Evolutionary conservation across 176 grass and related monocot species (phyloP).

Genomic region (Phoenix dactylifera): DNA sequence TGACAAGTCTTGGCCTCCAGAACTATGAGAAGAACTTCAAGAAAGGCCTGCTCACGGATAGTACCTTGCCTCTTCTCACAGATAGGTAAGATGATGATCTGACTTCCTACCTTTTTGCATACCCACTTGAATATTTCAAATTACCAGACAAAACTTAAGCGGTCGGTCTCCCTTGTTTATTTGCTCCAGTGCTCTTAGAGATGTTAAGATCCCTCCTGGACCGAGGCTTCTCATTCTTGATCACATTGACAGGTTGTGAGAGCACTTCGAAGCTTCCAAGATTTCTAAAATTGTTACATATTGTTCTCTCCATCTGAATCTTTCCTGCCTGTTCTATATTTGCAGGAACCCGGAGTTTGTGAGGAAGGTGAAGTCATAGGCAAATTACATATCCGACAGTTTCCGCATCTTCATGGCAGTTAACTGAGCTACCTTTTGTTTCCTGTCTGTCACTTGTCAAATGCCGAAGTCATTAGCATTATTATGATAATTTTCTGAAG

Average conservation of each 20-base stretch:
- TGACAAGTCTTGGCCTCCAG: conserved; percentile 72
- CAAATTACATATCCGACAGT: too few species aligned
- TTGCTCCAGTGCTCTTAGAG: conserved; percentile 78
- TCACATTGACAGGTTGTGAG: conserved; percentile 76
- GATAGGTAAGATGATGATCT: conserved; percentile 44
- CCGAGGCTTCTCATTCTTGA: conserved; percentile 95
- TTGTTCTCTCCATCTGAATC: too few species aligned
- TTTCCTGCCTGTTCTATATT: too few species aligned
- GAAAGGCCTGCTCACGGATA: conserved; percentile 86
- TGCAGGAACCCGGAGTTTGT: too few species aligned
- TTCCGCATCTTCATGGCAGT: too few species aligned
- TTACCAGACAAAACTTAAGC: not conserved
- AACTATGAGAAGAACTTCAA: conserved; percentile 98
- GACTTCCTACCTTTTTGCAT: not conserved
- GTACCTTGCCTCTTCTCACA: conserved; percentile 72
- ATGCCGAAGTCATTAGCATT: too few species aligned
- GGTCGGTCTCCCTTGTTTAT: not conserved
- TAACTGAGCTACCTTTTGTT: too few species aligned
- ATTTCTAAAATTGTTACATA: not conserved
- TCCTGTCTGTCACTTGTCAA: too few species aligned
- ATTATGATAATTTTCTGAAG: too few species aligned
- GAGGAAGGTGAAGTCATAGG: too few species aligned
- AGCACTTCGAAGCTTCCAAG: not conserved
- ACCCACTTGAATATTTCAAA: not conserved
- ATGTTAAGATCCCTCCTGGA: conserved; percentile 89